Conservation (phyloP, 306 rosid species). For the Acacia melanoxylon region DNA sequence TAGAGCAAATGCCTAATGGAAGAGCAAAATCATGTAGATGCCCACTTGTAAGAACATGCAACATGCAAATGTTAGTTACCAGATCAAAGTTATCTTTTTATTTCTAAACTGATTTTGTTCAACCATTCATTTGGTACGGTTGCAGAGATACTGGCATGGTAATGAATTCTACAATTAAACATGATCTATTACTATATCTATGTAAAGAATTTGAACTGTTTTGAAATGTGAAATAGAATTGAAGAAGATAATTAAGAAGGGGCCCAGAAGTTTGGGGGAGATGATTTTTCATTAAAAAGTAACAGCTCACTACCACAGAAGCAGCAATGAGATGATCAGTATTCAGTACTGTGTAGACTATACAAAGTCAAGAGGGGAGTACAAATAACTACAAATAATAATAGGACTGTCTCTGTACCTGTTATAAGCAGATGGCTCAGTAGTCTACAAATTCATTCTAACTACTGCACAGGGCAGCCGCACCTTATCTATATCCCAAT, state of each 20-base stretch:
- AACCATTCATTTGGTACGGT: not conserved
- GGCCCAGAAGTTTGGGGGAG: not conserved
- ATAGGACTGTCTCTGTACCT: not conserved
- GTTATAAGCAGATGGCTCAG: not conserved
- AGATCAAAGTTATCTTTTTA: not conserved
- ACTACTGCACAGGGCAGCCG: not conserved
- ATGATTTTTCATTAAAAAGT: not conserved
- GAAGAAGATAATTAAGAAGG: not conserved
- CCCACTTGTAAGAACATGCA: not conserved
- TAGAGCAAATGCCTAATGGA: not conserved
- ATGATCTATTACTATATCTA: not conserved
- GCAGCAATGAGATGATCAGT: not conserved
- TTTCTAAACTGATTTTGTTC: not conserved
- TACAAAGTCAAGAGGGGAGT: not conserved
- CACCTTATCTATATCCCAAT: not conserved
- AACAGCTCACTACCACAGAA: not conserved
- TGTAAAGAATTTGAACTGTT: not conserved
- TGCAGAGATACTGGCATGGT: not conserved
- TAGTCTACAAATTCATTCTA: not conserved
- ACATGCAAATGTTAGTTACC: not conserved
- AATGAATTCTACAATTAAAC: not conserved
- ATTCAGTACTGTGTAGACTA: not conserved
- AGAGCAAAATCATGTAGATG: not conserved
- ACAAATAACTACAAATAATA: not conserved
- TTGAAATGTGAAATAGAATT: not conserved